phyloP scores from a whole-genome alignment of 768 basidiomycete species.

The Pulveroboletus frians region DNA sequence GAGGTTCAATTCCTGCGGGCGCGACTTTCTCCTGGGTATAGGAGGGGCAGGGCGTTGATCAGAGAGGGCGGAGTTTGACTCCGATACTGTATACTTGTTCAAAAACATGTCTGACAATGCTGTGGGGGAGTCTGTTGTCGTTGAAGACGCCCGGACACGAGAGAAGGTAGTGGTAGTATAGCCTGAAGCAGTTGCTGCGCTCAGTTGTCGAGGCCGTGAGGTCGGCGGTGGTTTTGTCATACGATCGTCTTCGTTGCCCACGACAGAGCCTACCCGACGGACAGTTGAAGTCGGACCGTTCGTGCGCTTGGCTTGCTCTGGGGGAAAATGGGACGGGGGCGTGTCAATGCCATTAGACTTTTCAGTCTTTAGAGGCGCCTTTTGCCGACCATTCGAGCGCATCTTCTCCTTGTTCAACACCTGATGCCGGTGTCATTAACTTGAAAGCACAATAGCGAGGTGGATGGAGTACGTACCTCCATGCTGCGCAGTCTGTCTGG shows the following conservation, averaged over 20 bases:
- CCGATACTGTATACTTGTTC: conserved; percentile 29
- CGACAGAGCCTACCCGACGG: conserved; percentile 55
- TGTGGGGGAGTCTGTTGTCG: conserved; percentile 28
- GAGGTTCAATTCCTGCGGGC: conserved; percentile 29
- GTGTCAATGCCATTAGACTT: conserved; percentile 18
- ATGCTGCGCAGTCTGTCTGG: conserved; percentile 90
- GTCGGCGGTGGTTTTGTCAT: conserved; percentile 31
- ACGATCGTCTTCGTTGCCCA: conserved; percentile 55
- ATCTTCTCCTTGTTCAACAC: conserved; percentile 72
- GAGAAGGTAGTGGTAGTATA: conserved; percentile 22
- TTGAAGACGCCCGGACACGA: conserved; percentile 30
- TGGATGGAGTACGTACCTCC: conserved; percentile 60
- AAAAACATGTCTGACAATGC: conserved; percentile 5
- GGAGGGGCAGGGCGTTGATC: conserved; percentile 24
- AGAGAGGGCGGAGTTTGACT: conserved; percentile 27
- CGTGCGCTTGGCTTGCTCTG: conserved; percentile 23
- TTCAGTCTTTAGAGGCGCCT: conserved; percentile 18
- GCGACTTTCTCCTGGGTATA: conserved; percentile 18
- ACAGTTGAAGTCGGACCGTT: conserved; percentile 41
- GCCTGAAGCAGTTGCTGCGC: conserved; percentile 39
- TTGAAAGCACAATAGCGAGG: conserved; percentile 13
- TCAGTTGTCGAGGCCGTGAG: conserved; percentile 43
- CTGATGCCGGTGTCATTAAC: conserved; percentile 31
- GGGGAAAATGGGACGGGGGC: conserved; percentile 10
- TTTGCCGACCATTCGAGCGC: conserved; percentile 28